Base-by-base conservation (phyloP, 192 early-diverging fungal genomes). In the Coemansia sp. region DNA sequence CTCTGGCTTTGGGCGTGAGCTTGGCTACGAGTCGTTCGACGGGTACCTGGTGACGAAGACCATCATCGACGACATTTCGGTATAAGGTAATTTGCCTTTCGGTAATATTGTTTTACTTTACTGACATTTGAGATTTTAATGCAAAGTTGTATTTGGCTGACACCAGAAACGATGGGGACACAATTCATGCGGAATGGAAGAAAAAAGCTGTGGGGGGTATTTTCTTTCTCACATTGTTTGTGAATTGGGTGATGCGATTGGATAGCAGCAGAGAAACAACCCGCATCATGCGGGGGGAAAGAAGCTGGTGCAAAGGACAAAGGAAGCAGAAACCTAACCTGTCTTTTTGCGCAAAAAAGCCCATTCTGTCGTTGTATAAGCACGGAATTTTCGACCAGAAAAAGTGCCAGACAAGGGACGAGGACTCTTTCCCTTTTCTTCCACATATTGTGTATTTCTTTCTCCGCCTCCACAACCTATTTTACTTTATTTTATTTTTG, bases 1-100 rank as follows among this genome's bases (percentile, higher is more conserved):
- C 75, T 85, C 81, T 1, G 86, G 86, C 35, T 74, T 86, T 65
- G 86, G 86, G 18, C 84, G 84, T 20, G 86, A 87, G 59, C 66
- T 85, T 6, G 86, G 86, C 7, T 72, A 75, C 63, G 72, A 76
- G 66, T 84, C 76, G 7, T 73, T 87, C 60, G 75, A 86, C 61
- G 81, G 75, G n/a, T 83, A 77, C 58, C 63, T 78, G 33, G 70
- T 46, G 3, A 31, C 72, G 26, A 83, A 83, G 59, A 55, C 75
- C 2, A 75, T 83, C 56, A 81, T 81, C 18, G 78, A 81, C 56
- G 73, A 81, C 51, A 53, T 81, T 4, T 58, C 68, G 2, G 8
- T 1, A 18, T 57, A 57, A 18, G 8, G n/a, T 53, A 5, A 4
- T 79, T 63, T 62, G 65, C 10, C 55, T 58, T 63, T 51, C 16